Conservation (phyloP, 1,284 basidiomycete species). For the Testicularia cyperi region DNA sequence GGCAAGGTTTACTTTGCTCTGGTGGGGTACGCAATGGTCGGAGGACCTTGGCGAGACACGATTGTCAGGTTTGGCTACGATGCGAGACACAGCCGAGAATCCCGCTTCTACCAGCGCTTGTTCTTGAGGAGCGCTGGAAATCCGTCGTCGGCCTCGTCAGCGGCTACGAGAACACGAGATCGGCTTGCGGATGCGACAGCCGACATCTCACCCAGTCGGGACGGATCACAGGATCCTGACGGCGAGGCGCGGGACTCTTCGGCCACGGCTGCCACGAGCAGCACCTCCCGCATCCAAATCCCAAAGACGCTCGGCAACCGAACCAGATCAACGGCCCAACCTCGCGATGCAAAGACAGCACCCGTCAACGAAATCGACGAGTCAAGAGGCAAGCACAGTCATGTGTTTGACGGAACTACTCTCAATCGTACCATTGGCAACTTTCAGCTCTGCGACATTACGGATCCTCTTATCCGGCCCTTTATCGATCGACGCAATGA, state of each 20-base stretch:
- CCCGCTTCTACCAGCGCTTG: conserved; percentile 65
- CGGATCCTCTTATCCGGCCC: conserved; percentile 68
- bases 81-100: conserved; percentile 71
- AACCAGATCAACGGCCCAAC: no score
- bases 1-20: conserved; percentile 63
- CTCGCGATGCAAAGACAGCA: no score
- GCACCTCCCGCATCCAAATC: no score
- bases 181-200: no score
- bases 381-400: no score
- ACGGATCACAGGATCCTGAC: no score
- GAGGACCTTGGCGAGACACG: conserved; percentile 90
- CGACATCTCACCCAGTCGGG: no score
- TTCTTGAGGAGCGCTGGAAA: conserved; percentile 15
- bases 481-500: conserved; percentile 25
- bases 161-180: background rate
- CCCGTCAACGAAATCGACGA: no score
- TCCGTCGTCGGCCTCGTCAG: no score
- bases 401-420: conserved; percentile 84
- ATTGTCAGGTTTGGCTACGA: conserved; percentile 86
- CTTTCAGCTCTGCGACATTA: conserved; percentile 89
- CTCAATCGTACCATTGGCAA: conserved; percentile 79
- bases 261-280: no score
- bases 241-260: no score
- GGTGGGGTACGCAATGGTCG: conserved; percentile 78
- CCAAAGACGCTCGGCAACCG: background rate